Percentiles rank a stretch among this genome's conserved stretches.
Evolutionary conservation across 116 monocot species (phyloP).

Genomic region (Trichopus zeylanicus): DNA sequence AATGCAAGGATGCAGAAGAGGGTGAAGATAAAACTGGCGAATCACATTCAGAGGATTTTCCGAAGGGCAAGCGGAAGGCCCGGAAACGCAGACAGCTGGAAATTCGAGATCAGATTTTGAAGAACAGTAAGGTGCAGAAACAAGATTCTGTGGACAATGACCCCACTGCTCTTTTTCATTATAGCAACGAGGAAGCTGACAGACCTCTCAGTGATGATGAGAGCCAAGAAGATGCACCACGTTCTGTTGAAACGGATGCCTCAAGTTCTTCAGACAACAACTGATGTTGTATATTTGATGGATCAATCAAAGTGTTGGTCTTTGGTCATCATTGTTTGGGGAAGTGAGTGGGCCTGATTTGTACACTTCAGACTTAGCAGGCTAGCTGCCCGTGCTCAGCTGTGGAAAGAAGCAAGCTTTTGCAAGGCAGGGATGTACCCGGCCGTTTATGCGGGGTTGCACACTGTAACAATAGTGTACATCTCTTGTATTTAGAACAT

Average conservation of each 20-base stretch:
- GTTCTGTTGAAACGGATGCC: slow-evolving; percentile 16
- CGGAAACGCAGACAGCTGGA: slow-evolving; percentile 62
- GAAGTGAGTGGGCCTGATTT: no score
- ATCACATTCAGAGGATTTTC: slow-evolving; percentile 42
- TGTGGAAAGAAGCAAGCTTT: no score
- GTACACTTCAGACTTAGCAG: no score
- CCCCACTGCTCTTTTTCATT: slow-evolving; percentile 28
- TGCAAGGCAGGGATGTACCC: no score
- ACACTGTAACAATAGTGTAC: no score
- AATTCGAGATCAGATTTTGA: slow-evolving; percentile 17
- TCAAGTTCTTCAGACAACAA: slow-evolving; percentile 26
- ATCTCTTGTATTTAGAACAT: no score
- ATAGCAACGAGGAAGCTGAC: slow-evolving; percentile 41
- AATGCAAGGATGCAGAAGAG: slow-evolving; percentile 11
- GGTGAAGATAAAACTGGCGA: slow-evolving; percentile 27
- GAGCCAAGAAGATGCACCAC: slow-evolving; percentile 5
- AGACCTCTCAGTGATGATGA: slow-evolving; percentile 32
- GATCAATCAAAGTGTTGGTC: no score
- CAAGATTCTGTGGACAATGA: slow-evolving; percentile 27
- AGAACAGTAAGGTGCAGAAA: slow-evolving; percentile 25
- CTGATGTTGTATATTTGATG: neutral
- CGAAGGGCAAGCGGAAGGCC: slow-evolving; percentile 60
- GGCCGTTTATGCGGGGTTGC: no score
- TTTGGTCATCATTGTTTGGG: no score
- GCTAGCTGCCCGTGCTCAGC: no score